Evolutionary conservation across 2,329 filamentous ascomycete species (phyloP).

Genomic region (Colletotrichum echinochloae): DNA sequence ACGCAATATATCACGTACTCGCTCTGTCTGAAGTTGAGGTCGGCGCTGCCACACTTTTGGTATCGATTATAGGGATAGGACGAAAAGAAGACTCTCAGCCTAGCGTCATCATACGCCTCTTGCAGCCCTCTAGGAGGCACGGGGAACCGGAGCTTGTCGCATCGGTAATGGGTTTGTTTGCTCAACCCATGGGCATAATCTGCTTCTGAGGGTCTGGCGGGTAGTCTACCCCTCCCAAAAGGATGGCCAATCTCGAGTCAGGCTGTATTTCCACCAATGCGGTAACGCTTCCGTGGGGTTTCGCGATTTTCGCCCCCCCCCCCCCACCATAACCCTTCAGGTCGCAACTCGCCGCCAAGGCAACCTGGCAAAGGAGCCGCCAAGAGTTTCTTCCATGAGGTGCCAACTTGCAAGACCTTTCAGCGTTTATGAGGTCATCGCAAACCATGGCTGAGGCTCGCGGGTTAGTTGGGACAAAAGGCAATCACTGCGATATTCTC

Average conservation of each 20-base stretch:
- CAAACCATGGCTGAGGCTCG: constrained; percentile 4
- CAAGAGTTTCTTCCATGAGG: constrained; percentile 13
- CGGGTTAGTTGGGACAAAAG: neutral
- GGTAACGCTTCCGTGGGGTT: neutral
- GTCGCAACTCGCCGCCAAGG: constrained; percentile 12
- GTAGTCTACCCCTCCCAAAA: neutral
- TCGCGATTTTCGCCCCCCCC: constrained; percentile 13
- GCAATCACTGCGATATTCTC: neutral
- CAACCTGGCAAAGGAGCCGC: constrained; percentile 32
- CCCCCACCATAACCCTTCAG: constrained; percentile 18
- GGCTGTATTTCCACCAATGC: constrained; percentile 26
- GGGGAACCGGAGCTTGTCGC: constrained; percentile 7
- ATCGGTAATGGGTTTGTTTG: constrained; percentile 8
- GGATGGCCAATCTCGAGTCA: neutral
- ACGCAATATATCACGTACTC: constrained; percentile 32
- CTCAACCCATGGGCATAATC: neutral
- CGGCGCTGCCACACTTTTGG: neutral
- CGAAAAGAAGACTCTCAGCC: neutral
- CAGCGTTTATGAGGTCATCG: constrained; percentile 7
- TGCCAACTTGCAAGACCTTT: constrained; percentile 31
- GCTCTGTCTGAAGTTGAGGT: constrained; percentile 5
- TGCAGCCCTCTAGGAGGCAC: constrained; percentile 5
- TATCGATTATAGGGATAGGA: neutral
- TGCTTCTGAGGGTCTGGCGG: constrained; percentile 4
- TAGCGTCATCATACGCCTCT: neutral